Percentiles rank a stretch among this genome's conserved stretches.
phyloP scores from a whole-genome alignment of 352 stramenopile species.

The Paralagenidium karlingii region DNA sequence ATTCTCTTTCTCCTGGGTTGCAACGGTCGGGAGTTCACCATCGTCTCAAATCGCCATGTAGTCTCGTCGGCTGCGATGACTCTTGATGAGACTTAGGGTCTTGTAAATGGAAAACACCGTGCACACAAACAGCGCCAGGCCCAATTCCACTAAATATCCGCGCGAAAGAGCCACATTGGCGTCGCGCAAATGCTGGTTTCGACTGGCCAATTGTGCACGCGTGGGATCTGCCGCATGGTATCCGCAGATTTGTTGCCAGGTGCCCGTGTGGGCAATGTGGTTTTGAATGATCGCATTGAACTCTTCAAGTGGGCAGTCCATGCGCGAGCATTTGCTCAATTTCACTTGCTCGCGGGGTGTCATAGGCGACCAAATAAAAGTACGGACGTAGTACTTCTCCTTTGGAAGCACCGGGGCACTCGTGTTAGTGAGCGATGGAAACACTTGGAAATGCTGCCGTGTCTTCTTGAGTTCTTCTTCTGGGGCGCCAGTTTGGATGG shows the following conservation, averaged over 20 bases:
- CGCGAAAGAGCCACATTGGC: too few relatives aligned
- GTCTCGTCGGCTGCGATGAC: conserved; percentile 22
- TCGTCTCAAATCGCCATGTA: conserved; percentile 34
- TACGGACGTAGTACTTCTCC: conserved; percentile 55
- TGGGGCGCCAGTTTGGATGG: too few relatives aligned
- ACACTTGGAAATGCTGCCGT: too few relatives aligned
- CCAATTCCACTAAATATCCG: conserved; percentile 28
- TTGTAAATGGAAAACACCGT: conserved; percentile 41
- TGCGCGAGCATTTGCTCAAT: conserved; percentile 61
- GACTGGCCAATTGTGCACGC: conserved; percentile 3
- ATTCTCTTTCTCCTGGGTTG: too few relatives aligned
- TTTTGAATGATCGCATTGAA: conserved; percentile 57
- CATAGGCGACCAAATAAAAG: conserved; percentile 60
- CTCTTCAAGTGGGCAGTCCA: conserved; percentile 58
- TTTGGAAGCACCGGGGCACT: conserved; percentile 5
- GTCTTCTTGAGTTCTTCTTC: too few relatives aligned
- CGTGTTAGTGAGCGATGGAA: too few relatives aligned
- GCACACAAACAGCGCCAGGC: conserved; percentile 21
- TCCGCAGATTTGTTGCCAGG: conserved; percentile 74
- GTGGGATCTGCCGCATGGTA: conserved; percentile 23
- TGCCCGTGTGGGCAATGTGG: conserved; percentile 54
- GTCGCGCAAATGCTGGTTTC: conserved; percentile 5
- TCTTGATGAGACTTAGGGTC: conserved; percentile 23
- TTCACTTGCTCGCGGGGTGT: conserved; percentile 54
- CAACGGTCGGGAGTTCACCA: too few relatives aligned